Conservation (phyloP, 306 rosid genomes). For the Vicia villosa region DNA sequence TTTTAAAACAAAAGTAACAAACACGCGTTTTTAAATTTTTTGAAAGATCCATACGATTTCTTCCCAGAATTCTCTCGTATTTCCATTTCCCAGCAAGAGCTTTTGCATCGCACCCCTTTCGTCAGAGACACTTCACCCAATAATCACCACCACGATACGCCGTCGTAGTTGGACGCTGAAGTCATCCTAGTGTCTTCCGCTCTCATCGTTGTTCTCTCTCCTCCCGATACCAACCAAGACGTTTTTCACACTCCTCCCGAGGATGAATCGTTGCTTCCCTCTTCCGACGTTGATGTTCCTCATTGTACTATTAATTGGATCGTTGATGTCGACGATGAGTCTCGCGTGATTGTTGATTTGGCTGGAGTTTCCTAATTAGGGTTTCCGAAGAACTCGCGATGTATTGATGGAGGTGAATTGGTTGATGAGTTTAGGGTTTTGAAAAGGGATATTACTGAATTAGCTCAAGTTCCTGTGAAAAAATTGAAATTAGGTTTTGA, state of each 20-base stretch:
- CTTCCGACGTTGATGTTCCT: background rate
- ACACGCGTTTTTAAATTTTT: too few species aligned
- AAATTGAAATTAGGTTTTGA: conserved; percentile 33
- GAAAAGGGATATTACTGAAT: conserved; percentile 24
- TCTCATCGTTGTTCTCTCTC: too few species aligned
- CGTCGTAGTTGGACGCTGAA: background rate
- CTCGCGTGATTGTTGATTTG: conserved; percentile 13
- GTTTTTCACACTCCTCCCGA: conserved; percentile 64
- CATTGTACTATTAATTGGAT: background rate
- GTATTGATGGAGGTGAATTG: too few species aligned
- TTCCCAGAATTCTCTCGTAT: too few species aligned
- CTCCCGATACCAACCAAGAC: conserved; percentile 43
- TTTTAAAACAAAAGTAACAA: too few species aligned
- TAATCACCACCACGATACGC: too few species aligned
- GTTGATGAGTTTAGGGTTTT: background rate
- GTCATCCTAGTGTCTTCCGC: background rate
- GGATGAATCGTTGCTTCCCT: too few species aligned
- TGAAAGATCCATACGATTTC: too few species aligned
- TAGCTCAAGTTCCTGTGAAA: conserved; percentile 29
- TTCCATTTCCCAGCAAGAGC: too few species aligned
- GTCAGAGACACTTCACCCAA: background rate
- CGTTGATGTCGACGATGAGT: background rate
- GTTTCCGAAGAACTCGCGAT: conserved; percentile 13
- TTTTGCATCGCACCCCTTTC: background rate
- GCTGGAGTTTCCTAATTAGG: conserved; percentile 36